These are phyloP conservation scores for Debaryomyces sp. DNA, from an alignment of 1,139 yeast species.

Conservation along the genomic window DNA sequence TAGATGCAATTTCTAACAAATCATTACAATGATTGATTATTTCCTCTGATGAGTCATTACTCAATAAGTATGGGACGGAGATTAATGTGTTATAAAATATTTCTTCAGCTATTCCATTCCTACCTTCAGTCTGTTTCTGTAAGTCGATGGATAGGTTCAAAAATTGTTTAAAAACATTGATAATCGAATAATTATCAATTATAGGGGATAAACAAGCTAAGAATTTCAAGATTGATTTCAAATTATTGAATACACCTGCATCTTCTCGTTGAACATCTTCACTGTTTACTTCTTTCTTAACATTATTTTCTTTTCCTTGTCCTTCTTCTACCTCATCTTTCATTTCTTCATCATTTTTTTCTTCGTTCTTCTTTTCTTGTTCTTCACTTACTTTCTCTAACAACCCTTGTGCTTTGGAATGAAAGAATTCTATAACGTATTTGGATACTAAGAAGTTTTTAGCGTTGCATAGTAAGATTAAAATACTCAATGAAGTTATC, in stretches of 20 bases:
- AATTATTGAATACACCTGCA: conserved; percentile 70
- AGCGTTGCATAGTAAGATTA: conserved; percentile 69
- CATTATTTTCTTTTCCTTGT: conserved; percentile 11
- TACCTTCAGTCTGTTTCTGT: conserved; percentile 40
- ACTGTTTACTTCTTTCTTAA: conserved; percentile 17
- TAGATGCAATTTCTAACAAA: conserved; percentile 47
- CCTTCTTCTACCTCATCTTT: conserved; percentile 17
- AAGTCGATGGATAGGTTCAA: conserved; percentile 59
- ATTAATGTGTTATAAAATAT: conserved; percentile 65
- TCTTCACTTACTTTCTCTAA: conserved; percentile 32
- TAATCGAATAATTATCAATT: conserved; percentile 54
- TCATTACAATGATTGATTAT: conserved; percentile 42
- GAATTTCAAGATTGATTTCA: conserved; percentile 73
- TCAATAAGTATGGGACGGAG: conserved; percentile 68
- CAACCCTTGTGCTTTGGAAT: conserved; percentile 58
- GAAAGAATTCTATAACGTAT: conserved; percentile 69
- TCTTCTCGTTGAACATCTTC: conserved; percentile 32
- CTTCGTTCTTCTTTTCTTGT: conserved; percentile 18
- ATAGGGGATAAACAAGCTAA: conserved; percentile 67
- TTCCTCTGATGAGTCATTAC: conserved; percentile 42
- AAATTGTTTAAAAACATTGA: conserved; percentile 55
- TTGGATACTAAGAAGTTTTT: conserved; percentile 70
- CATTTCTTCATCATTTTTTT: conserved; percentile 1
- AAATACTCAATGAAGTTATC: conserved; percentile 66
- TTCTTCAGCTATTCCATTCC: conserved; percentile 69